These are phyloP conservation scores for Juncus effusus DNA, from an alignment of 176 grass and related monocot species.

Conservation along the genomic window DNA sequence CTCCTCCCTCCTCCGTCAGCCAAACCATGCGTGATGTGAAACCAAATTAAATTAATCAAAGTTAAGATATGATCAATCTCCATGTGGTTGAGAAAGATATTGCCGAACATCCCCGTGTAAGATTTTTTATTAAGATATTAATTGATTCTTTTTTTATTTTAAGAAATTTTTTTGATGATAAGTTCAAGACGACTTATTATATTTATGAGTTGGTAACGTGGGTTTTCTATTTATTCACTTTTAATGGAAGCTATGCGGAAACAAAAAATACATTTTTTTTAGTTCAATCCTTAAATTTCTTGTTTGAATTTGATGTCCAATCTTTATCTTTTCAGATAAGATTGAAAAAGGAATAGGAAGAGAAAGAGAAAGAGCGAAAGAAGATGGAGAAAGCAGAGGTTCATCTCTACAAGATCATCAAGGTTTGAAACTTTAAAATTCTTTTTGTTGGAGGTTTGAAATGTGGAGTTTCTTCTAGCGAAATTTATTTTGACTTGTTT, in stretches of 20 bases:
- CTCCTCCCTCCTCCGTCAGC: background rate
- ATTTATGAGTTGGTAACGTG: background rate
- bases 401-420: conserved; percentile 96
- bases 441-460: background rate
- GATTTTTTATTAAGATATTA: conserved; percentile 18
- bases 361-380: conserved; percentile 86
- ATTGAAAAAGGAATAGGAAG: conserved; percentile 92
- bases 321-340: conserved; percentile 55
- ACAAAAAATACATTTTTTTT: no score
- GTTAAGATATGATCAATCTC: conserved; percentile 24
- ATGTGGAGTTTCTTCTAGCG: conserved; percentile 25
- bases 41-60: background rate
- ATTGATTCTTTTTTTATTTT: background rate
- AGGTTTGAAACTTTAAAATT: conserved; percentile 45
- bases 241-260: no score
- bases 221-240: no score
- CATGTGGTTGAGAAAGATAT: conserved; percentile 94
- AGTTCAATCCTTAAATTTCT: no score
- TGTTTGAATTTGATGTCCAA: conserved; percentile 15
- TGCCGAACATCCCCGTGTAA: conserved; percentile 89
- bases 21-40: conserved; percentile 4
- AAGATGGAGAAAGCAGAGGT: conserved; percentile 99
- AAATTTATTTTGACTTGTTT: conserved; percentile 14
- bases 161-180: no score
- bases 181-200: conserved; percentile 6